Evolutionary conservation across 2,329 filamentous ascomycete genomes (phyloP).

Genomic region (Amauroascus niger): DNA sequence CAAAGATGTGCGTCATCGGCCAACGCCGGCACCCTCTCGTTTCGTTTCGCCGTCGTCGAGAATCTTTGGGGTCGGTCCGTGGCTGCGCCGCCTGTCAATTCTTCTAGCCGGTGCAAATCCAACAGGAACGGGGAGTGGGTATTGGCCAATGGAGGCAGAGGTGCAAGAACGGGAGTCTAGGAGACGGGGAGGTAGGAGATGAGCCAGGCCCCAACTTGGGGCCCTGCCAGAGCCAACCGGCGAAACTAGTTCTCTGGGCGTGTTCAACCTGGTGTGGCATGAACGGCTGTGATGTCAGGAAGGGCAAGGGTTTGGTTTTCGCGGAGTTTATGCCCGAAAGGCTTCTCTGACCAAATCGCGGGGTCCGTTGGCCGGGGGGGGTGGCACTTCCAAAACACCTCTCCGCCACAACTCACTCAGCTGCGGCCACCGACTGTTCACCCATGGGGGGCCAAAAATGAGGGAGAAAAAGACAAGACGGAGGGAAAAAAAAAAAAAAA

Average conservation of each 20-base stretch:
- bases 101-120: neutral
- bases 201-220: neutral
- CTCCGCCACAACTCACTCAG: too few species aligned
- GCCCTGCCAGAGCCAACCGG: conserved; percentile 1
- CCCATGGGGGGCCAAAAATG: neutral
- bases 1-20: conserved; percentile 4
- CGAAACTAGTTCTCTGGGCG: conserved; percentile 1
- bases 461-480: too few species aligned
- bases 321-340: conserved; percentile 12
- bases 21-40: conserved; percentile 5
- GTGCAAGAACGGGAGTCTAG: neutral
- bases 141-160: neutral
- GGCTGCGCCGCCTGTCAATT: neutral
- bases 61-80: neutral
- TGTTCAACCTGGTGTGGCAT: conserved; percentile 1
- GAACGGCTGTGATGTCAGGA: conserved; percentile 2
- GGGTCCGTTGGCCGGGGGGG: conserved; percentile 10
- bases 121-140: conserved; percentile 2
- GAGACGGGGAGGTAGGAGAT: neutral
- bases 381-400: neutral
- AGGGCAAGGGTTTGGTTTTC: neutral
- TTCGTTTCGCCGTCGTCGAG: neutral
- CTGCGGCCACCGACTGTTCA: neutral
- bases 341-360: conserved; percentile 7
- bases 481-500: too few species aligned